Conservation (phyloP, 352 stramenopile species). For the Phytopythium boreale region DNA sequence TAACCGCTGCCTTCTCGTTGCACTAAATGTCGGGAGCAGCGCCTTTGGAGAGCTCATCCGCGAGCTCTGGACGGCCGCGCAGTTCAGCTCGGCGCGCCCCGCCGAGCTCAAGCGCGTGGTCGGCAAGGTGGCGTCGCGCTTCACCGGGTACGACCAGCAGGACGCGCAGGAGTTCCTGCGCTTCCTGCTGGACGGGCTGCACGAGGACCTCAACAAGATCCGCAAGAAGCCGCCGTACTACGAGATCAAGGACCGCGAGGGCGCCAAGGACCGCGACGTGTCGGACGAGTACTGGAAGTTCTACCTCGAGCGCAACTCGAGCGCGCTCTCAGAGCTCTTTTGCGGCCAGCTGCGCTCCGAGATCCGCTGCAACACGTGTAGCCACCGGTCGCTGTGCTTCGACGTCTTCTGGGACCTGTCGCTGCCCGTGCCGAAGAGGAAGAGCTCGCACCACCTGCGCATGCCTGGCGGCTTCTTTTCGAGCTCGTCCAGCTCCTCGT, state of each 20-base stretch:
- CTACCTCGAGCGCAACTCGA: conserved; percentile 66
- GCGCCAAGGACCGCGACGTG: conserved; percentile 53
- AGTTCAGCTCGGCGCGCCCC: conserved; percentile 56
- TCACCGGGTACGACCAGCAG: conserved; percentile 85
- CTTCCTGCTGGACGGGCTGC: conserved; percentile 81
- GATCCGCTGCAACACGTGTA: conserved; percentile 73
- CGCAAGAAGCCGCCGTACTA: conserved; percentile 70
- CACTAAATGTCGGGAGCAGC: conserved; percentile 8
- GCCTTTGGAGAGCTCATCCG: conserved; percentile 75
- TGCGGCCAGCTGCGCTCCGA: conserved; percentile 79
- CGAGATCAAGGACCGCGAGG: conserved; percentile 60
- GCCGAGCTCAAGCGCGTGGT: conserved; percentile 75
- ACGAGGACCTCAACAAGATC: conserved; percentile 84
- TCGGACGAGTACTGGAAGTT: conserved; percentile 88
- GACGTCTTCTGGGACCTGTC: conserved; percentile 87
- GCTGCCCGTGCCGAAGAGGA: conserved; percentile 71
- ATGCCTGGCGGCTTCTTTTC: conserved; percentile 41
- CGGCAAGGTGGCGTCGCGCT: conserved; percentile 65
- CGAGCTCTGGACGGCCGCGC: conserved; percentile 51
- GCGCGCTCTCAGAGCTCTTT: conserved; percentile 73
- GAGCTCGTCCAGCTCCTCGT: conserved; percentile 13
- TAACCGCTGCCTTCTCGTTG: not conserved
- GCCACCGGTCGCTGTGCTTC: conserved; percentile 71
- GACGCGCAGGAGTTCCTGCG: conserved; percentile 91
- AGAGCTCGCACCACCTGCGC: conserved; percentile 28